Conservation (phyloP, 768 basidiomycete genomes). For the Lactarius tabidus region DNA sequence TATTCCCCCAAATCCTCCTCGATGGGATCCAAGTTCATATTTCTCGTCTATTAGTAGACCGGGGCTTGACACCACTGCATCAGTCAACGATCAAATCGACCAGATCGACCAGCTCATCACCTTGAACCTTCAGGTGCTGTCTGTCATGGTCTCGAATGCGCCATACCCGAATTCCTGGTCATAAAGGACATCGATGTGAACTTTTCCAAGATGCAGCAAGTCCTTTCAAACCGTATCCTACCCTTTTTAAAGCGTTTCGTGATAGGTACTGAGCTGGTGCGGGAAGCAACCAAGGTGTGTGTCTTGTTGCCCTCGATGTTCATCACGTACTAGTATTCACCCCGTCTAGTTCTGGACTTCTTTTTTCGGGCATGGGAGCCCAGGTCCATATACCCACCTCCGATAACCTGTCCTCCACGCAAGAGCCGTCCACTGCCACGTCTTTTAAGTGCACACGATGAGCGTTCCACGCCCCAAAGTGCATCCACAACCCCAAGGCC, state of each 20-base stretch:
- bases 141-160: conserved; percentile 4
- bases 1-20: conserved; percentile 56
- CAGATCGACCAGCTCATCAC: conserved; percentile 96
- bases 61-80: conserved; percentile 65
- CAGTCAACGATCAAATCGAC: conserved; percentile 80
- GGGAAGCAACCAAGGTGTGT: conserved; percentile 82
- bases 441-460: neutral
- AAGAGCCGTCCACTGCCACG: conserved; percentile 26
- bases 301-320: neutral
- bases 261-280: conserved; percentile 79
- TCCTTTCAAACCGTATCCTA: conserved; percentile 73
- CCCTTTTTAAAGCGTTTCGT: conserved; percentile 91
- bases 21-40: conserved; percentile 66
- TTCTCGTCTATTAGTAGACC: conserved; percentile 63
- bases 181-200: conserved; percentile 85
- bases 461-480: conserved; percentile 10
- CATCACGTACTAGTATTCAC: neutral
- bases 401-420: conserved; percentile 49
- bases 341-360: conserved; percentile 83
- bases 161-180: neutral
- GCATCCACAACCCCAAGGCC: conserved; percentile 19
- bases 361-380: conserved; percentile 93
- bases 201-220: conserved; percentile 84
- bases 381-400: conserved; percentile 76
- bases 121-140: conserved; percentile 74